These are phyloP conservation scores for Podospora appendiculata DNA, from an alignment of 495 filamentous ascomycete species.

Conservation along the genomic window DNA sequence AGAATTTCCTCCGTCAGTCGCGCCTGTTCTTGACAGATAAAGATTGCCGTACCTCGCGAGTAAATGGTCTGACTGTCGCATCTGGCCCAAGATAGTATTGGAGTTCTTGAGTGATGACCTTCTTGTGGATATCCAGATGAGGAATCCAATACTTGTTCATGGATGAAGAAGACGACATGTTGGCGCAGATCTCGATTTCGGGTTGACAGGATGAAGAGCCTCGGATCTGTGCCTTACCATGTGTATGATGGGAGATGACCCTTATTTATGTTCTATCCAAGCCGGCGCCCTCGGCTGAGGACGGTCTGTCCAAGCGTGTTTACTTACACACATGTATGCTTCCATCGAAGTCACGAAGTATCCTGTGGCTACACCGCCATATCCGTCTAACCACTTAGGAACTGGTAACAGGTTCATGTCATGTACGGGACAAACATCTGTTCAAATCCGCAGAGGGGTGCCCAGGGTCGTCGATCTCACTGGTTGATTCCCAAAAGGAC, in stretches of 20 bases:
- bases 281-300: slow-evolving; percentile 2
- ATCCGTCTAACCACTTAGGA: slow-evolving; percentile 13
- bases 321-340: slow-evolving; percentile 1
- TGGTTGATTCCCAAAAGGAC: slow-evolving; percentile 7
- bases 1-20: slow-evolving; percentile 20
- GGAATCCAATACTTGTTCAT: slow-evolving; percentile 53
- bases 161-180: slow-evolving; percentile 29
- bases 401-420: background rate
- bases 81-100: slow-evolving; percentile 49
- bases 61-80: slow-evolving; percentile 46
- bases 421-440: background rate
- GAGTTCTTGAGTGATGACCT: slow-evolving; percentile 48
- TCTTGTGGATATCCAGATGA: slow-evolving; percentile 48
- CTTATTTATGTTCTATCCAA: slow-evolving; percentile 13
- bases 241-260: background rate
- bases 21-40: slow-evolving; percentile 2
- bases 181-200: background rate
- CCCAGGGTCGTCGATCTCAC: slow-evolving; percentile 4
- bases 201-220: too few species aligned
- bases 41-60: slow-evolving; percentile 35
- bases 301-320: slow-evolving; percentile 13
- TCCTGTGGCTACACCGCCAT: slow-evolving; percentile 15
- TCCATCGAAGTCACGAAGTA: slow-evolving; percentile 11
- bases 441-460: background rate
- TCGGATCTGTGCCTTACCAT: background rate